Percentiles rank a stretch among this genome's conserved stretches.
Conservation (phyloP, 2,329 filamentous ascomycete genomes). For the Orbilia brochopaga region DNA sequence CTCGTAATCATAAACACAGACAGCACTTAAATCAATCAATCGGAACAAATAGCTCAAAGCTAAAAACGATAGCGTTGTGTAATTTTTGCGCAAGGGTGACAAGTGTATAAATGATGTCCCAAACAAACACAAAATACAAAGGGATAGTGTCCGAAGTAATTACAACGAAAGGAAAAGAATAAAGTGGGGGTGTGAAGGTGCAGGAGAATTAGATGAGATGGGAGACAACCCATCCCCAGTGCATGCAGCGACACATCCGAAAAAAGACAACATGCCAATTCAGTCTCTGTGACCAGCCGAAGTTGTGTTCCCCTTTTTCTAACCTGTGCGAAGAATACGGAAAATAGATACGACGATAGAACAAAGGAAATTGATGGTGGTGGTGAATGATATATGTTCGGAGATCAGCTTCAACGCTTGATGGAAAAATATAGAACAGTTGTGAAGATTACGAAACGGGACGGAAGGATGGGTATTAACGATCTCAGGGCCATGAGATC, state of each 20-base stretch:
- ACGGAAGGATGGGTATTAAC: slow-evolving; percentile 36
- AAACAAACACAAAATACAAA: slow-evolving; percentile 41
- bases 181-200: background rate
- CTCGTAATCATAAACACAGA: slow-evolving; percentile 4
- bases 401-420: slow-evolving; percentile 47
- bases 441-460: slow-evolving; percentile 18
- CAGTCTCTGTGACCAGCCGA: slow-evolving; percentile 24
- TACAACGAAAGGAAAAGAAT: slow-evolving; percentile 44
- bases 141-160: slow-evolving; percentile 49
- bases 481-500: slow-evolving; percentile 16
- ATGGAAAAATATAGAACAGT: slow-evolving; percentile 27
- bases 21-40: background rate
- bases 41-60: slow-evolving; percentile 1
- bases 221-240: slow-evolving; percentile 18
- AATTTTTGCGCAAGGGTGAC: slow-evolving; percentile 19
- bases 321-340: slow-evolving; percentile 20
- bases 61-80: slow-evolving; percentile 4
- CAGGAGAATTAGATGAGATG: slow-evolving; percentile 26
- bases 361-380: slow-evolving; percentile 19
- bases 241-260: slow-evolving; percentile 21
- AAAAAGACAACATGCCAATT: slow-evolving; percentile 29
- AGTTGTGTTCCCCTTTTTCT: slow-evolving; percentile 45
- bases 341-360: slow-evolving; percentile 9
- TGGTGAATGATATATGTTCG: slow-evolving; percentile 35
- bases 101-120: slow-evolving; percentile 2